A percentile compares a stretch with the other conserved stretches of the same genome.
Evolutionary conservation across 768 basidiomycete species (phyloP).

Genomic region (Cystobasidium ongulense): DNA sequence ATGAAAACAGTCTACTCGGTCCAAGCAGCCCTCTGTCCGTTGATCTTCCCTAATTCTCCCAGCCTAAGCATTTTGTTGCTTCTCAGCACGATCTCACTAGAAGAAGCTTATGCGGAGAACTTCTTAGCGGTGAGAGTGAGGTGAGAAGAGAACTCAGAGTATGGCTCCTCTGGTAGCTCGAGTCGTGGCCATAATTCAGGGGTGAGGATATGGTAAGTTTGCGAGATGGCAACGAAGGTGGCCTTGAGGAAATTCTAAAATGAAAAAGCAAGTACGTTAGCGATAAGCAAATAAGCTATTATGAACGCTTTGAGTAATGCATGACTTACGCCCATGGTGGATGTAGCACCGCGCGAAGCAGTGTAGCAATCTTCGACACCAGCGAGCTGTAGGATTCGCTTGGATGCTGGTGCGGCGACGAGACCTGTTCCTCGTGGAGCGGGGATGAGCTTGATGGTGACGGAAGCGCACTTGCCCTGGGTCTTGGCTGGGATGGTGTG

Average conservation of each 20-base stretch:
- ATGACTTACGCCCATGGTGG: constrained; percentile 55
- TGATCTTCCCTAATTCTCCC: background rate
- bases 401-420: constrained; percentile 95
- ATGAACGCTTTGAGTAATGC: background rate
- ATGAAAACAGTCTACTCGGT: too few species aligned
- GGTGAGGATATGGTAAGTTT: constrained; percentile 96
- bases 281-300: background rate
- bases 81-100: background rate
- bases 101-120: constrained; percentile 49
- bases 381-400: constrained; percentile 91
- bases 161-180: constrained; percentile 27
- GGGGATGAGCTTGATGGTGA: constrained; percentile 98
- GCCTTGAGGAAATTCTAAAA: constrained; percentile 60
- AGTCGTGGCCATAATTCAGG: constrained; percentile 51
- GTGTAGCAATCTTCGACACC: constrained; percentile 98
- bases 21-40: too few species aligned
- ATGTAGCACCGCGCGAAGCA: constrained; percentile 93
- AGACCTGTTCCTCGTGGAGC: constrained; percentile 98
- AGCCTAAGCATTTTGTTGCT: background rate
- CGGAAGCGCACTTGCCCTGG: constrained; percentile 94
- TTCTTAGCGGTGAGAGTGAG: constrained; percentile 74
- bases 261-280: background rate
- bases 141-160: constrained; percentile 74
- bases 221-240: constrained; percentile 64
- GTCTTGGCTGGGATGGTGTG: constrained; percentile 99